A percentile compares a stretch with the other conserved stretches of the same genome.
phyloP scores from a whole-genome alignment of 305 asterid species.

The Fraxinus sp. region DNA sequence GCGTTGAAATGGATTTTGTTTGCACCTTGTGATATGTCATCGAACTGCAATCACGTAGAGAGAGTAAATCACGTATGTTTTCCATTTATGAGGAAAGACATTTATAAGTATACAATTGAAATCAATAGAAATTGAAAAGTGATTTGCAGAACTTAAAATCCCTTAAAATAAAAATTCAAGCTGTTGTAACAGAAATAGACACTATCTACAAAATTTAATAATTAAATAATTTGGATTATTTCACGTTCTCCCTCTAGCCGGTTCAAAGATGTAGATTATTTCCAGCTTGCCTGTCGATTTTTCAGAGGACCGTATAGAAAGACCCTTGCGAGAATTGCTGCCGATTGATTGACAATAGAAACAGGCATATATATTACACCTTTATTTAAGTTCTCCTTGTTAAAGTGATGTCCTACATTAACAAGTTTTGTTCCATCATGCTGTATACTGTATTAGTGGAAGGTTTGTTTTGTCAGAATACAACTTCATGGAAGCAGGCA shows the following conservation, averaged over 20 bases:
- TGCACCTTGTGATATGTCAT: constrained; percentile 4
- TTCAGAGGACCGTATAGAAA: background rate
- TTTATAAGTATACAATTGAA: background rate
- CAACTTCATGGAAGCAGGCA: background rate
- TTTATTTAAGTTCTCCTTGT: background rate
- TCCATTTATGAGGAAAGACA: background rate
- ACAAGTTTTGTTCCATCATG: background rate
- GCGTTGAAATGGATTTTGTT: background rate
- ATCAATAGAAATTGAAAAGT: background rate
- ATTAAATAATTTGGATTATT: background rate
- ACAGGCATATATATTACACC: background rate
- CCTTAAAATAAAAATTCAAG: background rate
- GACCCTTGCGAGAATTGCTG: background rate
- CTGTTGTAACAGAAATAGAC: background rate
- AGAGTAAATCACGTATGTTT: background rate
- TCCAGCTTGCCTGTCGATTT: background rate
- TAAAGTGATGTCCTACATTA: background rate
- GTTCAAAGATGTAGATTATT: background rate
- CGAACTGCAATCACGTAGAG: background rate
- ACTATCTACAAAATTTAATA: background rate
- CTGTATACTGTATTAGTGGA: background rate
- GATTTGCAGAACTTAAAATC: background rate
- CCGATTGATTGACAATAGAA: background rate
- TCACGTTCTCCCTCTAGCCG: background rate
- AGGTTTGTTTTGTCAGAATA: background rate